phyloP scores from a whole-genome alignment of 192 early-diverging fungal genomes.

The Coemansia sp. region DNA sequence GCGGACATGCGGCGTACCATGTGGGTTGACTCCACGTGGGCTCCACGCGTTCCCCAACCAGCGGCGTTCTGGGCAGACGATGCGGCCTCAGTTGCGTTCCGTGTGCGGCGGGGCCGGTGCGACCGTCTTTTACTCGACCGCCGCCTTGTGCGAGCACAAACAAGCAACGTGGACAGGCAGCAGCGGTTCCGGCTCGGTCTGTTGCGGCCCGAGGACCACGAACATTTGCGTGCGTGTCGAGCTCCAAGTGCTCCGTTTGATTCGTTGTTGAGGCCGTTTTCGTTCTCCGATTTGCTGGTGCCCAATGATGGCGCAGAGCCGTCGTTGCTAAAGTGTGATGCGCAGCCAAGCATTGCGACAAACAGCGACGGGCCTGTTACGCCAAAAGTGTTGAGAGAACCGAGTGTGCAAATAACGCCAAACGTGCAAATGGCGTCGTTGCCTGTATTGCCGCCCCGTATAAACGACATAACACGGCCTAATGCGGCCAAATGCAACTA shows the following conservation, averaged over 20 bases:
- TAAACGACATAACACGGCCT: constrained; percentile 12
- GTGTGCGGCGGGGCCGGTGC: constrained; percentile 32
- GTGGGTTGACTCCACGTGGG: constrained; percentile 37
- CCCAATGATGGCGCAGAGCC: neutral
- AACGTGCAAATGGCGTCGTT: constrained; percentile 2
- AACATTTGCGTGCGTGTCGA: constrained; percentile 9
- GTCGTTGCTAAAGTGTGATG: neutral
- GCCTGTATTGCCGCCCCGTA: constrained; percentile 17
- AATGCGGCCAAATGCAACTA: constrained; percentile 33
- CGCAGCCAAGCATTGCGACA: neutral
- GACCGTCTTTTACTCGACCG: constrained; percentile 46
- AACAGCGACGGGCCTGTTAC: neutral
- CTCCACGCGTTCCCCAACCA: too few relatives aligned
- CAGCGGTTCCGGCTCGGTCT: constrained; percentile 33
- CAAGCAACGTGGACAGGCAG: constrained; percentile 1
- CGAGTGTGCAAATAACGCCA: neutral
- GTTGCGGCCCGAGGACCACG: constrained; percentile 34
- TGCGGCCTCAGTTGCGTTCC: constrained; percentile 20
- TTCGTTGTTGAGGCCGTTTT: constrained; percentile 35
- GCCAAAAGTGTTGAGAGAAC: neutral
- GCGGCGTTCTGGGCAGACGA: constrained; percentile 21
- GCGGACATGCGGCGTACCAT: constrained; percentile 12
- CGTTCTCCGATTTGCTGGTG: constrained; percentile 18
- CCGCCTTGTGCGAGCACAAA: constrained; percentile 9
- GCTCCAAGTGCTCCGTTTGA: constrained; percentile 2